Percentiles rank a stretch among this genome's conserved stretches.
Evolutionary conservation across 2,329 filamentous ascomycete species (phyloP).

Genomic region (Fusarium siculi): DNA sequence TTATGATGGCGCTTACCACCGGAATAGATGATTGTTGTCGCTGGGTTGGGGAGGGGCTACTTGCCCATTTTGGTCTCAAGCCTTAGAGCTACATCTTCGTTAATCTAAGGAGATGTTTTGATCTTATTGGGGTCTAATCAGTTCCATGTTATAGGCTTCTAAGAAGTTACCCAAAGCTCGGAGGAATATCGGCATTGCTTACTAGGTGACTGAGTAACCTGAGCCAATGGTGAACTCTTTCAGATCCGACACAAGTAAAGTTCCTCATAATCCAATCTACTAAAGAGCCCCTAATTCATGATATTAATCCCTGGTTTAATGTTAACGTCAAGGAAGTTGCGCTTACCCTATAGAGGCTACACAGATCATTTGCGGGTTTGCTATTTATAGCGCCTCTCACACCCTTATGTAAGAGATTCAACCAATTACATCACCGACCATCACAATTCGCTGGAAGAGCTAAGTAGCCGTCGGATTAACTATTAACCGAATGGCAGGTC

Average conservation of each 20-base stretch:
- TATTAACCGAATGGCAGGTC: background rate
- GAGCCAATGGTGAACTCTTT: background rate
- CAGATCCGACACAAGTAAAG: accelerated
- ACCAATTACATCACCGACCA: background rate
- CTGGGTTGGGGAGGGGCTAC: background rate
- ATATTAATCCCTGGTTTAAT: background rate
- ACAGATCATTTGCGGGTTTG: too few species aligned
- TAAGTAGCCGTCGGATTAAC: background rate
- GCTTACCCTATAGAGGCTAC: background rate
- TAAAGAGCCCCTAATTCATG: accelerated
- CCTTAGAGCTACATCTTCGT: background rate
- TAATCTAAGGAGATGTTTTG: too few species aligned
- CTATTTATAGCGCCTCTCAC: background rate
- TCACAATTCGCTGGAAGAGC: background rate
- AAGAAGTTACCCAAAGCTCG: too few species aligned
- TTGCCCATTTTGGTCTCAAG: background rate
- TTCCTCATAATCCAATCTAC: accelerated
- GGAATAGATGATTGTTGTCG: background rate
- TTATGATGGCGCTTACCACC: background rate
- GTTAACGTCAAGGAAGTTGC: background rate
- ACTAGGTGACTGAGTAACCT: accelerated
- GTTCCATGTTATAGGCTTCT: too few species aligned
- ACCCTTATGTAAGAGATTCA: too few species aligned
- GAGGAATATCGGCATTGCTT: too few species aligned
- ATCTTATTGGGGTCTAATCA: too few species aligned